Conservation (phyloP, 805 yeast species). For the Candida chauliodis region DNA sequence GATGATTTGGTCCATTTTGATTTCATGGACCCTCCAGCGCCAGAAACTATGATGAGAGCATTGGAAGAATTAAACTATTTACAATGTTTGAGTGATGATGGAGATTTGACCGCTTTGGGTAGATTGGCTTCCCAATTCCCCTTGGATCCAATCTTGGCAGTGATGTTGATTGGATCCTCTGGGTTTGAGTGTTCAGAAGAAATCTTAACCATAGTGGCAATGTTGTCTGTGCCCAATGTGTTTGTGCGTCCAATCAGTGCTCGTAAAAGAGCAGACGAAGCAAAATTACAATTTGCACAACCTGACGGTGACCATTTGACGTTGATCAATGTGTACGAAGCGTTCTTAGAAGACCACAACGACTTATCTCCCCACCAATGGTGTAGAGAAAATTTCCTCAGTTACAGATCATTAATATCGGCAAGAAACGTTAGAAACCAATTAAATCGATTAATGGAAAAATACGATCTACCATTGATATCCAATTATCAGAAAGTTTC, state of each 20-base stretch:
- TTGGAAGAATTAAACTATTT: conserved; percentile 90
- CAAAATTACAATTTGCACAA: conserved; percentile 82
- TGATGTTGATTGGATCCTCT: conserved; percentile 83
- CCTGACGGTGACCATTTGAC: conserved; percentile 96
- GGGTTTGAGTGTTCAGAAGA: conserved; percentile 86
- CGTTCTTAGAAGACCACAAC: conserved; percentile 68
- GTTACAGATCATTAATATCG: conserved; percentile 75
- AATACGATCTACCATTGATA: conserved; percentile 67
- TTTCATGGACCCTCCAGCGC: conserved; percentile 99
- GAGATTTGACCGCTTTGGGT: conserved; percentile 85
- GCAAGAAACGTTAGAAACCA: conserved; percentile 89
- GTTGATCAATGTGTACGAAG: conserved; percentile 81
- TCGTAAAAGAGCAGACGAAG: conserved; percentile 85
- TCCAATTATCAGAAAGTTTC: conserved; percentile 61
- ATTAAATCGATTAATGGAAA: conserved; percentile 77
- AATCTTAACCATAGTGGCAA: conserved; percentile 80
- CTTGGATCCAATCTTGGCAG: conserved; percentile 92
- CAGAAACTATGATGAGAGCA: conserved; percentile 99
- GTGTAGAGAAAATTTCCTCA: conserved; percentile 89
- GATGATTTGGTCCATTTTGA: conserved; percentile 97
- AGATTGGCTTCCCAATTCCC: conserved; percentile 91
- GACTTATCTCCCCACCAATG: conserved; percentile 68
- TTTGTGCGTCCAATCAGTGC: conserved; percentile 90
- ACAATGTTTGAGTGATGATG: conserved; percentile 87
- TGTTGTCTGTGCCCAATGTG: conserved; percentile 90